Evolutionary conservation across 2,329 filamentous ascomycete genomes (phyloP).

Genomic region (Thermoascus crustaceus): DNA sequence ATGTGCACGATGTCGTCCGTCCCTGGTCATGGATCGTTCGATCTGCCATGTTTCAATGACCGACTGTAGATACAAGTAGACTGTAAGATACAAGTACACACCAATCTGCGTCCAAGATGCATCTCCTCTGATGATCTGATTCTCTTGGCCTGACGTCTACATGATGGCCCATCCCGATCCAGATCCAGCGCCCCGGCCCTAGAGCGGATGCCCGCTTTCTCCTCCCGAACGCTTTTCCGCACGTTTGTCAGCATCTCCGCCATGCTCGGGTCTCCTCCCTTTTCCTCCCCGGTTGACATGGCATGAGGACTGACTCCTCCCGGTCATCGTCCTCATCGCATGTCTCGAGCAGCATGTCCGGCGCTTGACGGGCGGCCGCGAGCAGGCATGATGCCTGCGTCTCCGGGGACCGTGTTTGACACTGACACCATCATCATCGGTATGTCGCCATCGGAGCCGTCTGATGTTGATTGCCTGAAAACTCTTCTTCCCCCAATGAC

Average conservation of each 20-base stretch:
- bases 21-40: too few species aligned
- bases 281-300: conserved; percentile 1
- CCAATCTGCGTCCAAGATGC: too few species aligned
- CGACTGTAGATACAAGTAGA: too few species aligned
- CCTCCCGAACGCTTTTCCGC: background rate
- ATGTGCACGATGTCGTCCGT: too few species aligned
- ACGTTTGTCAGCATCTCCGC: conserved; percentile 8
- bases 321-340: conserved; percentile 10
- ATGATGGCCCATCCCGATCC: background rate
- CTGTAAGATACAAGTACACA: too few species aligned
- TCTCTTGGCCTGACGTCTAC: background rate
- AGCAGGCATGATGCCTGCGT: conserved; percentile 18
- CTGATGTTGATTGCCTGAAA: conserved; percentile 2
- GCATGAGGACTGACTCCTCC: conserved; percentile 5
- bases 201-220: conserved; percentile 5
- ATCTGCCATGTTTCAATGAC: too few species aligned
- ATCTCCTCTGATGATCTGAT: too few species aligned
- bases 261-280: too few species aligned
- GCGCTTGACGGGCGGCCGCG: conserved; percentile 17
- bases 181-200: background rate
- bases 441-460: conserved; percentile 20
- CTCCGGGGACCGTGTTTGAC: conserved; percentile 23
- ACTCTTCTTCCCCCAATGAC: conserved; percentile 8
- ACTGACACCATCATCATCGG: conserved; percentile 38
- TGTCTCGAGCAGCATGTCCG: conserved; percentile 25